A percentile compares a stretch with the other conserved stretches of the same genome.
Conservation (phyloP, 495 filamentous ascomycete genomes). For the Neurospora sublineolata region DNA sequence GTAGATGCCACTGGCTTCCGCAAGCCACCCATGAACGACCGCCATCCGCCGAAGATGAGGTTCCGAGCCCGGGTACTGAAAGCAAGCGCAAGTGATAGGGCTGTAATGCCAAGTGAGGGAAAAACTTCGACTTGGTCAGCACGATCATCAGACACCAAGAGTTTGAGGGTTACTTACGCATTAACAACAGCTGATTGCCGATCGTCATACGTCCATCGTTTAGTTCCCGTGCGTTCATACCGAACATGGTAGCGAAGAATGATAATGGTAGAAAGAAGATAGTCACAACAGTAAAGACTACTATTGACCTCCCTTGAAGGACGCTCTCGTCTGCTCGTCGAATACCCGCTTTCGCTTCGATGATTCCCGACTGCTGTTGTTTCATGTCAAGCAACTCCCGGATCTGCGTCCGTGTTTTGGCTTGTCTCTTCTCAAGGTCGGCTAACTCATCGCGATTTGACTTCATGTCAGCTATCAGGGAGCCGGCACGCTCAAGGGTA, state of each 20-base stretch:
- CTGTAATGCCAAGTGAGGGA: constrained; percentile 11
- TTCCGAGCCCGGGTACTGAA: constrained; percentile 14
- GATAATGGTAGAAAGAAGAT: constrained; percentile 41
- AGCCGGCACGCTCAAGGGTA: constrained; percentile 8
- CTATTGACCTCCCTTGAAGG: constrained; percentile 47
- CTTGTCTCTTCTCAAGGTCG: constrained; percentile 13
- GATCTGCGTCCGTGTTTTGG: constrained; percentile 12
- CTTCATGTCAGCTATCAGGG: constrained; percentile 16
- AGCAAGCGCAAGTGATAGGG: constrained; percentile 11
- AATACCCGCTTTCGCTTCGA: constrained; percentile 47
- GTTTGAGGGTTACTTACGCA: constrained; percentile 13
- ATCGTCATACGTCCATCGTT: constrained; percentile 15
- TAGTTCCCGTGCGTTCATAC: constrained; percentile 30
- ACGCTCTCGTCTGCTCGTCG: constrained; percentile 47
- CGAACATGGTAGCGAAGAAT: constrained; percentile 31
- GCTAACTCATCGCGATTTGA: constrained; percentile 9
- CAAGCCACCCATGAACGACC: background rate
- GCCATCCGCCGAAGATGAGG: constrained; percentile 7
- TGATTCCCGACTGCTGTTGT: constrained; percentile 53
- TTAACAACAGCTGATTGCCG: constrained; percentile 20
- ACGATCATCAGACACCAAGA: background rate
- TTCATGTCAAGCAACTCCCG: constrained; percentile 48
- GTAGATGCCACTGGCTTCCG: background rate
- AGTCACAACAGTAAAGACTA: constrained; percentile 56
- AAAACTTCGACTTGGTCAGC: constrained; percentile 3